phyloP scores from a whole-genome alignment of 352 stramenopile species.

The Globisporangium spiculum region DNA sequence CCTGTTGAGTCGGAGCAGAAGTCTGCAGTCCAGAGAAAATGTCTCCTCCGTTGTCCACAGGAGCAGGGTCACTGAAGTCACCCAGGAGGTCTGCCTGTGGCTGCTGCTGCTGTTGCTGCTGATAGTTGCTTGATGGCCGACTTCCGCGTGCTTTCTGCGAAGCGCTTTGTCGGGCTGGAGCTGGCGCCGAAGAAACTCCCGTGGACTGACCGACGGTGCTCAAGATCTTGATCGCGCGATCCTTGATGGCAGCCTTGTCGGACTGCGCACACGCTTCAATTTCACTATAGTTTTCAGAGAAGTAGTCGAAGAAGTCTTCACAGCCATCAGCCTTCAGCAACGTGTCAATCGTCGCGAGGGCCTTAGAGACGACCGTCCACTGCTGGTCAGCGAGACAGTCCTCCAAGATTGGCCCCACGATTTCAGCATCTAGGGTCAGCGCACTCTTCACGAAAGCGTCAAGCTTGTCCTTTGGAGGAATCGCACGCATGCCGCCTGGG shows the following conservation, averaged over 20 bases:
- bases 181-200: constrained; percentile 24
- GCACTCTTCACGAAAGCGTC: constrained; percentile 89
- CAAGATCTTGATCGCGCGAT: constrained; percentile 77
- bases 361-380: constrained; percentile 92
- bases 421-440: constrained; percentile 90
- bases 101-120: constrained; percentile 30
- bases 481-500: constrained; percentile 92
- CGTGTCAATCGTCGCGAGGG: constrained; percentile 92
- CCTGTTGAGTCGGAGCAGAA: constrained; percentile 26
- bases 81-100: constrained; percentile 68
- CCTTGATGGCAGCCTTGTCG: constrained; percentile 74
- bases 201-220: constrained; percentile 50
- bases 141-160: constrained; percentile 17
- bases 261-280: constrained; percentile 71
- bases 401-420: constrained; percentile 92
- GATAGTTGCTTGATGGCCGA: constrained; percentile 19
- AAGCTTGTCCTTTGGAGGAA: constrained; percentile 94
- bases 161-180: constrained; percentile 1
- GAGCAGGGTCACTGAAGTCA: constrained; percentile 51
- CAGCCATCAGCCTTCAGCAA: constrained; percentile 76
- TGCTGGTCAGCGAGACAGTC: constrained; percentile 91
- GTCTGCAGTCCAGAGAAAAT: constrained; percentile 71
- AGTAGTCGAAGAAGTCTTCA: constrained; percentile 85
- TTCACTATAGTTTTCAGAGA: constrained; percentile 72
- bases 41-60: constrained; percentile 28